Conservation (phyloP, 768 basidiomycete species). For the Serendipita sp. region DNA sequence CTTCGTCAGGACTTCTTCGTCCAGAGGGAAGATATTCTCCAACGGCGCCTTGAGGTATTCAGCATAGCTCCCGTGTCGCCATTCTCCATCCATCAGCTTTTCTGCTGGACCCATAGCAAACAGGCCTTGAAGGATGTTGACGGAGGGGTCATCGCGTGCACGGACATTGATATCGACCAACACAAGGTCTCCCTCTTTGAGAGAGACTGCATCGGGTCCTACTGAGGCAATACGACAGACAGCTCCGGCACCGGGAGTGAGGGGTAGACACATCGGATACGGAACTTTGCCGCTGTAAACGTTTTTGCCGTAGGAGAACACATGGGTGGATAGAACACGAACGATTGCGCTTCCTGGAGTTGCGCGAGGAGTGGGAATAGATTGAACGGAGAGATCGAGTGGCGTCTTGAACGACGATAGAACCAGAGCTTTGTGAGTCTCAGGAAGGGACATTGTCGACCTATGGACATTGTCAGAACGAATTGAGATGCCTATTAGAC, state of each 20-base stretch:
- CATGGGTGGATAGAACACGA: background rate
- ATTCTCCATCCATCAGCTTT: background rate
- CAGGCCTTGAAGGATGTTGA: conserved; percentile 1
- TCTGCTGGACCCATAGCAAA: background rate
- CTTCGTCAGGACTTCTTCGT: background rate
- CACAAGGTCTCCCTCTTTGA: background rate
- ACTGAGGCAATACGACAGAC: background rate
- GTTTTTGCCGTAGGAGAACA: background rate
- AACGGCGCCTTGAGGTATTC: background rate
- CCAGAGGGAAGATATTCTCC: background rate
- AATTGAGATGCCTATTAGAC: too few species aligned
- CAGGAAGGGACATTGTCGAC: background rate
- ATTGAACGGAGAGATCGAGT: background rate
- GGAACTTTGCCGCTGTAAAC: background rate
- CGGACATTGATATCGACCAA: background rate
- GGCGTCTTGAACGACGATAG: background rate
- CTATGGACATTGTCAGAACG: background rate
- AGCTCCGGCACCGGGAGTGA: background rate
- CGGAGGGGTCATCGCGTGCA: background rate
- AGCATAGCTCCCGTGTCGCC: conserved; percentile 1
- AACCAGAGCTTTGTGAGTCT: background rate
- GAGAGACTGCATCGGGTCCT: background rate
- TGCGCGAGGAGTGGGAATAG: background rate
- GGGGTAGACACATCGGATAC: background rate
- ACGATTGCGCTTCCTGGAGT: background rate